Conservation (phyloP, 306 rosid genomes). For the Crotalaria pallida region DNA sequence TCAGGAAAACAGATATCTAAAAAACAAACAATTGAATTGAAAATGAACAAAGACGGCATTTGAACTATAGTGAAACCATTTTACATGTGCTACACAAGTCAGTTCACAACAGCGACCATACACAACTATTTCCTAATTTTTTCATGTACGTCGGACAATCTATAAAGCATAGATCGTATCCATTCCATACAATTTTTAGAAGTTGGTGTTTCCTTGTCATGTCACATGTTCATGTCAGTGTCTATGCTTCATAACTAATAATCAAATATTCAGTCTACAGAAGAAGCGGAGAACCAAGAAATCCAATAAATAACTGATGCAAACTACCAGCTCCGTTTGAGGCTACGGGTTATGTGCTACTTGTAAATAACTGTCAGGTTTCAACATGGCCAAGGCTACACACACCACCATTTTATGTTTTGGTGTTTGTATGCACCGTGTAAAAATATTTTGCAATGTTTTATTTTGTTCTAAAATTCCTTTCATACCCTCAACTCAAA, state of each 20-base stretch:
- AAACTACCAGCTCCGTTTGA: neutral
- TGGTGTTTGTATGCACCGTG: no score
- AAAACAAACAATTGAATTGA: neutral
- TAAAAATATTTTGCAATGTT: no score
- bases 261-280: neutral
- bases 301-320: neutral
- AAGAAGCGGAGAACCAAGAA: neutral
- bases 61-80: constrained; percentile 2
- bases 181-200: no score
- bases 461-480: no score
- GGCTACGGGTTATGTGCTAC: neutral
- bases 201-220: neutral
- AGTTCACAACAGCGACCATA: neutral
- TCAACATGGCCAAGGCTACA: no score
- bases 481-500: no score
- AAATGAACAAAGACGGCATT: neutral
- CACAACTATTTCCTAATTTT: neutral
- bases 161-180: no score
- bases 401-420: no score
- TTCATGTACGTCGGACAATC: neutral
- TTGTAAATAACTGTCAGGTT: no score
- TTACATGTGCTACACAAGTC: neutral
- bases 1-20: neutral
- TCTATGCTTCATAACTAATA: neutral
- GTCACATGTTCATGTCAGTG: neutral